Percentiles rank a stretch among this genome's conserved stretches.
Evolutionary conservation across 352 stramenopile species (phyloP).

Genomic region (Albugo candida): DNA sequence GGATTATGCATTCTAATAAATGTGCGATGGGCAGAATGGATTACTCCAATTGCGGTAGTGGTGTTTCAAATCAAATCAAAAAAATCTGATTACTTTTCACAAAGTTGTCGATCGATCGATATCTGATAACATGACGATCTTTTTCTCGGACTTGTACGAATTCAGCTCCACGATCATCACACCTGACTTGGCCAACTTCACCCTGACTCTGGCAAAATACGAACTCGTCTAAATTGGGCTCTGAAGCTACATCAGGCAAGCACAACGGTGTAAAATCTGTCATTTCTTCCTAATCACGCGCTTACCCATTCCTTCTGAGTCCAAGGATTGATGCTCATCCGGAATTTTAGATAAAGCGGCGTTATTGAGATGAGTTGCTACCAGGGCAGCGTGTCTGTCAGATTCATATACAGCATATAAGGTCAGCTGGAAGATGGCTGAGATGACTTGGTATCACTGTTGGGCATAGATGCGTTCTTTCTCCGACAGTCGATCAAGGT

Average conservation of each 20-base stretch:
- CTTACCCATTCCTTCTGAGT: conserved; percentile 47
- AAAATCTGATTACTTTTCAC: conserved; percentile 33
- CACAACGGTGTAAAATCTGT: background rate
- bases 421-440: background rate
- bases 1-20: too few species aligned
- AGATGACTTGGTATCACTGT: conserved; percentile 16
- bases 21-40: too few species aligned
- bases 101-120: conserved; percentile 30
- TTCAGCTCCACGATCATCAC: conserved; percentile 47
- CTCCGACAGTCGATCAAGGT: conserved; percentile 34
- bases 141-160: conserved; percentile 31
- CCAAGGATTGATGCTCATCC: conserved; percentile 33
- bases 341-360: conserved; percentile 39
- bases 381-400: conserved; percentile 28
- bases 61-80: conserved; percentile 13
- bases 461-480: conserved; percentile 59
- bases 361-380: conserved; percentile 55
- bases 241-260: conserved; percentile 17
- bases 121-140: conserved; percentile 59
- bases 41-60: too few species aligned
- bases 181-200: conserved; percentile 31
- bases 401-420: background rate
- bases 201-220: conserved; percentile 62
- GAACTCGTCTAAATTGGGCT: conserved; percentile 58
- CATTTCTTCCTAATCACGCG: background rate